These are phyloP conservation scores for Ogataea nitratoaversa DNA, from an alignment of 805 yeast species.

Conservation along the genomic window DNA sequence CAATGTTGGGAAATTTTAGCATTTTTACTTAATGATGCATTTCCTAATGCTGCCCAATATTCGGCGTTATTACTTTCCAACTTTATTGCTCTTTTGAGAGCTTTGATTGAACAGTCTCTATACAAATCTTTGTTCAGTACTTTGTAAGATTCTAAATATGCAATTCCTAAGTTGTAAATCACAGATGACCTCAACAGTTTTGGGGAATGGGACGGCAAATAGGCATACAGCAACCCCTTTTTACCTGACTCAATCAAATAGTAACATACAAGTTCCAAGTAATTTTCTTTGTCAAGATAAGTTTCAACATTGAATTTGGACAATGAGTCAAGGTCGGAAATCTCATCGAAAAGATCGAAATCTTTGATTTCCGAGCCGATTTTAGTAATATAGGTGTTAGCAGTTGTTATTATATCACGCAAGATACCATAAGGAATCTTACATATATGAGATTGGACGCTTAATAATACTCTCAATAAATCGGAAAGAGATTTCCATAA, in stretches of 20 bases:
- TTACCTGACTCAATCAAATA: constrained; percentile 44
- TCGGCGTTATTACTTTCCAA: constrained; percentile 65
- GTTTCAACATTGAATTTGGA: constrained; percentile 26
- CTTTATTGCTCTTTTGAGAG: constrained; percentile 64
- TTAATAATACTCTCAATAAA: constrained; percentile 48
- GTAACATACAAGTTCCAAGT: constrained; percentile 9
- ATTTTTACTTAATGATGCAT: constrained; percentile 59
- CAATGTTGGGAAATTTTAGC: constrained; percentile 88
- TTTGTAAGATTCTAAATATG: constrained; percentile 47
- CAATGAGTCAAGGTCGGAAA: constrained; percentile 11
- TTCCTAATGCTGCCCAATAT: constrained; percentile 82
- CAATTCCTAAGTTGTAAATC: constrained; percentile 68
- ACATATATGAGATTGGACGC: constrained; percentile 49
- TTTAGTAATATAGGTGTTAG: constrained; percentile 1
- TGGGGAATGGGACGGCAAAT: constrained; percentile 35
- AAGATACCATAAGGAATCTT: constrained; percentile 42
- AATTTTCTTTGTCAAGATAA: neutral
- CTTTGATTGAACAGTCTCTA: constrained; percentile 50
- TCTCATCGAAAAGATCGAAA: constrained; percentile 4
- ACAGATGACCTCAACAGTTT: constrained; percentile 51
- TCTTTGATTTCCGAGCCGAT: neutral
- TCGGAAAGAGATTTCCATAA: constrained; percentile 68
- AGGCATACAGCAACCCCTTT: constrained; percentile 33
- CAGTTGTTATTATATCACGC: constrained; percentile 30
- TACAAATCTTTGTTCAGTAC: constrained; percentile 19